phyloP scores from a whole-genome alignment of 73 alveolate species.

The Stentor roeselii region DNA sequence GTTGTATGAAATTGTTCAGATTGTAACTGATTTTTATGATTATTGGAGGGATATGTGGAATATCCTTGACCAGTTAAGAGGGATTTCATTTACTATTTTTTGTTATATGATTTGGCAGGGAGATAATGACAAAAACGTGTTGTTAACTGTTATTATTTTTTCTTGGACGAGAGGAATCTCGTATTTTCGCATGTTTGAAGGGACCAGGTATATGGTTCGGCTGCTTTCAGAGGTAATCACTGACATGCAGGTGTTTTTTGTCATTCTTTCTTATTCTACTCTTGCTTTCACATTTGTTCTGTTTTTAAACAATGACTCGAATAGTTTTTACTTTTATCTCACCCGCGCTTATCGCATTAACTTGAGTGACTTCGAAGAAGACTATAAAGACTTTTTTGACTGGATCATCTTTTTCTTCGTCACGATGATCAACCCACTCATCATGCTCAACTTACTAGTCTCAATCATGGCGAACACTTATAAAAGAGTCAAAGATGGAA shows the following conservation, averaged over 20 bases:
- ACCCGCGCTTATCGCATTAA: conserved; percentile 19
- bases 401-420: conserved; percentile 36
- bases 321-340: background rate
- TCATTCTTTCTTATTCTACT: background rate
- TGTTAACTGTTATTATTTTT: background rate
- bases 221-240: conserved; percentile 17
- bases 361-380: conserved; percentile 35
- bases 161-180: conserved; percentile 30
- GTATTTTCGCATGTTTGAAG: conserved; percentile 14
- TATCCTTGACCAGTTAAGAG: background rate
- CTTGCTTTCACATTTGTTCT: conserved; percentile 22
- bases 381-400: background rate
- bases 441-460: conserved; percentile 31
- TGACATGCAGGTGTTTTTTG: conserved; percentile 12
- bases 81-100: background rate
- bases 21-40: background rate
- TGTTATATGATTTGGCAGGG: background rate
- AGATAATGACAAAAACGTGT: background rate
- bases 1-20: background rate
- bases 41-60: conserved; percentile 17
- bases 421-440: conserved; percentile 35
- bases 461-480: conserved; percentile 44
- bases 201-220: conserved; percentile 6
- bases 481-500: conserved; percentile 31
- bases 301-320: background rate